phyloP scores from a whole-genome alignment of 352 stramenopile species.

The Globisporangium barbulae region DNA sequence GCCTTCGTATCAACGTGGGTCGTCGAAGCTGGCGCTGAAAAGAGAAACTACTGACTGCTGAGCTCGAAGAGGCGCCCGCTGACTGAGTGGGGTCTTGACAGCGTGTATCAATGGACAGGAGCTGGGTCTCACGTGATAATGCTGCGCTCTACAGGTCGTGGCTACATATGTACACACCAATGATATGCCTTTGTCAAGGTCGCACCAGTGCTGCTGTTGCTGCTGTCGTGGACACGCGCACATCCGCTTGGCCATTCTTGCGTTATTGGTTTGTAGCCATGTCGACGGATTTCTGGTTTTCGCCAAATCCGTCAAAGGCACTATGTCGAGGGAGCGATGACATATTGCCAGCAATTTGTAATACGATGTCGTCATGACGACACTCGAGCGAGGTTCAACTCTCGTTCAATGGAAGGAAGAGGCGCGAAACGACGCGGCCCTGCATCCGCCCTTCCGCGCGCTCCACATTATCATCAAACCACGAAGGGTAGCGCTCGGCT shows the following conservation, averaged over 20 bases:
- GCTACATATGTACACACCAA: too few relatives aligned
- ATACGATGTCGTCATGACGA: not conserved
- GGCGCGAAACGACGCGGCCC: conserved; percentile 11
- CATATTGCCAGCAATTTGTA: not conserved
- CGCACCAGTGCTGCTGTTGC: too few relatives aligned
- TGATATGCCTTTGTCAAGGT: too few relatives aligned
- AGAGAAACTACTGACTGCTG: conserved; percentile 1
- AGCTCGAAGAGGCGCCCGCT: not conserved
- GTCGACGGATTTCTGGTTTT: not conserved
- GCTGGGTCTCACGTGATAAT: not conserved
- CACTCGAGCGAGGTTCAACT: conserved; percentile 1
- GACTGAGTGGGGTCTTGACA: too few relatives aligned
- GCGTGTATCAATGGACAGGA: not conserved
- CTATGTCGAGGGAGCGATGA: not conserved
- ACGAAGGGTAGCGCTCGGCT: too few relatives aligned
- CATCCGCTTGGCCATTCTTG: too few relatives aligned
- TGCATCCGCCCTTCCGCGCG: not conserved
- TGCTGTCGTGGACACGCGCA: too few relatives aligned
- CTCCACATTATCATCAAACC: not conserved
- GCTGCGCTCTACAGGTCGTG: too few relatives aligned
- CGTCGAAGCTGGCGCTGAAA: not conserved
- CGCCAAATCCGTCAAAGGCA: not conserved
- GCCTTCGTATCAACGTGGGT: not conserved
- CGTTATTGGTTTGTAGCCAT: too few relatives aligned
- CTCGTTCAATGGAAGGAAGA: not conserved